phyloP scores from a whole-genome alignment of 169 alveolate genomes.

The Plasmodium reichenowi region DNA sequence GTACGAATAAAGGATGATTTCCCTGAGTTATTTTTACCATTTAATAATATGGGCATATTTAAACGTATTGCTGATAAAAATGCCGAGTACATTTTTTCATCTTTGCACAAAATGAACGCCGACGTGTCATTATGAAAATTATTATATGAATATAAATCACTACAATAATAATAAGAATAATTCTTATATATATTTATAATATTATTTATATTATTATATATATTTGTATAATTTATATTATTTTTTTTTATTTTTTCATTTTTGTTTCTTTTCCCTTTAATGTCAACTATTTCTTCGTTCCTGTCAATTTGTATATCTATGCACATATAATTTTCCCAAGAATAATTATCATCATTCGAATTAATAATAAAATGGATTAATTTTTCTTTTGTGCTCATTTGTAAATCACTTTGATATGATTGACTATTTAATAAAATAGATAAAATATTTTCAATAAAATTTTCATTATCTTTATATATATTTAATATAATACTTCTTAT shows the following conservation, averaged over 20 bases:
- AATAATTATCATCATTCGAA: neutral
- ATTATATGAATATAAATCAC: neutral
- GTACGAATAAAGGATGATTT: slow-evolving; percentile 74
- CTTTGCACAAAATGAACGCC: slow-evolving; percentile 41
- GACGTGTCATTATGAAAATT: neutral
- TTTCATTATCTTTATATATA: slow-evolving; percentile 6
- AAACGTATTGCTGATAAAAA: slow-evolving; percentile 59
- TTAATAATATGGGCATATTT: slow-evolving; percentile 78
- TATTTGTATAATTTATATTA: neutral
- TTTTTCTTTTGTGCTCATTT: slow-evolving; percentile 9
- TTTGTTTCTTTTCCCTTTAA: neutral
- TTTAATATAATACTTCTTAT: slow-evolving; percentile 27
- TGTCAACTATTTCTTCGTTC: no score
- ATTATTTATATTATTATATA: neutral
- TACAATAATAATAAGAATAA: neutral
- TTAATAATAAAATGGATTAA: slow-evolving; percentile 24
- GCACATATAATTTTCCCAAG: no score
- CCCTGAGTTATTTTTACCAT: slow-evolving; percentile 80
- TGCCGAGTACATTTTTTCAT: slow-evolving; percentile 38
- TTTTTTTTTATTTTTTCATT: neutral
- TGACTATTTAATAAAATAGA: no score
- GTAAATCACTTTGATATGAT: no score
- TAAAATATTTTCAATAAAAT: slow-evolving; percentile 9
- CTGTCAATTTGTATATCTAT: neutral
- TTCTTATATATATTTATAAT: neutral